phyloP scores from a whole-genome alignment of 192 early-diverging fungal species.

The Allomyces macrogynus region DNA sequence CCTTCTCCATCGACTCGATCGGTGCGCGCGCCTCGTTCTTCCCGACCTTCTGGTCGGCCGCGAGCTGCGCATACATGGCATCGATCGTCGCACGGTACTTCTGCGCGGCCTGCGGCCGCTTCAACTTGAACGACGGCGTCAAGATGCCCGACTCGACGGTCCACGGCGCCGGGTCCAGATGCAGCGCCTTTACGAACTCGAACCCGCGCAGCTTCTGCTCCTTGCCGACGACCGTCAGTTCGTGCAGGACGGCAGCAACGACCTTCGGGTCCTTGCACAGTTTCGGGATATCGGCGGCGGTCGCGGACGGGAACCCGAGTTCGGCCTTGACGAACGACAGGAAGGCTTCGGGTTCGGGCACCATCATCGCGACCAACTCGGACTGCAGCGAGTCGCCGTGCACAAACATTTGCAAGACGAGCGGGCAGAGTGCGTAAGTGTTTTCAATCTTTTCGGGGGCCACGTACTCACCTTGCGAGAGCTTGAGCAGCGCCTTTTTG shows the following conservation, averaged over 20 bases:
- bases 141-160: slow-evolving; percentile 47
- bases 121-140: slow-evolving; percentile 55
- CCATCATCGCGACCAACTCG: slow-evolving; percentile 50
- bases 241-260: slow-evolving; percentile 18
- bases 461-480: slow-evolving; percentile 56
- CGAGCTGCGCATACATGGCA: slow-evolving; percentile 39
- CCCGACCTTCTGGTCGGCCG: neutral
- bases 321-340: slow-evolving; percentile 21
- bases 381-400: slow-evolving; percentile 61
- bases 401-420: slow-evolving; percentile 54
- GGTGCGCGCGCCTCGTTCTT: neutral
- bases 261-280: slow-evolving; percentile 34
- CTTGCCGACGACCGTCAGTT: slow-evolving; percentile 31
- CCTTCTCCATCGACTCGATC: neutral
- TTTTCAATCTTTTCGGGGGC: slow-evolving; percentile 75
- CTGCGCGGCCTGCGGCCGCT: slow-evolving; percentile 28
- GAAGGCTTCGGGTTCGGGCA: slow-evolving; percentile 42
- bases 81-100: slow-evolving; percentile 45
- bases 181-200: slow-evolving; percentile 43
- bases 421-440: slow-evolving; percentile 44
- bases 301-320: slow-evolving; percentile 8
- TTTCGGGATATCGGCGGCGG: slow-evolving; percentile 20
- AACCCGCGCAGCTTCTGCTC: slow-evolving; percentile 41
- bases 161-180: slow-evolving; percentile 40
- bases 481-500: slow-evolving; percentile 69